Percentiles rank a stretch among this genome's conserved stretches.
These are phyloP conservation scores for Mortierella claussenii DNA, from an alignment of 192 early-diverging fungal species.

Conservation along the genomic window DNA sequence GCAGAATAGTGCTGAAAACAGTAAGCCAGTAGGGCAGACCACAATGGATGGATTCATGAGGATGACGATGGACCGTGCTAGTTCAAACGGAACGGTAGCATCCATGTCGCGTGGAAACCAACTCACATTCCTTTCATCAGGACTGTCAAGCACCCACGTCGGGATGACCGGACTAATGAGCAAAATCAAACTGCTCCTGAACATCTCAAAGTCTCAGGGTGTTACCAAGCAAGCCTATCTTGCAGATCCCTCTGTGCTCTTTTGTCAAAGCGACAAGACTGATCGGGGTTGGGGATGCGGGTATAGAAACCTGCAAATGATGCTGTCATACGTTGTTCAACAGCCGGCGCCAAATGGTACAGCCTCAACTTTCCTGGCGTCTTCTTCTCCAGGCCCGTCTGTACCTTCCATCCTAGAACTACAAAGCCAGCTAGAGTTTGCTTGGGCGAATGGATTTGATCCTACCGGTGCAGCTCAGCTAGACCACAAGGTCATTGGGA, in stretches of 20 bases:
- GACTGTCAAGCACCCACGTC: neutral
- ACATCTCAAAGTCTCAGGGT: constrained; percentile 14
- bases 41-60: constrained; percentile 45
- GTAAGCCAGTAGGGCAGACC: constrained; percentile 25
- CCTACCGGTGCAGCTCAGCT: constrained; percentile 64
- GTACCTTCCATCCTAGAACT: constrained; percentile 29
- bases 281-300: constrained; percentile 79
- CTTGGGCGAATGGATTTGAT: constrained; percentile 63
- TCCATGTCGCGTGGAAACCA: neutral
- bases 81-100: too few species aligned
- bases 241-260: constrained; percentile 23
- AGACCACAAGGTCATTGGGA: constrained; percentile 60
- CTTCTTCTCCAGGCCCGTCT: neutral
- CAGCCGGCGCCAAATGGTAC: constrained; percentile 6
- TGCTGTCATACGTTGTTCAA: constrained; percentile 60
- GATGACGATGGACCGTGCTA: too few species aligned
- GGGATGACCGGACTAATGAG: constrained; percentile 10
- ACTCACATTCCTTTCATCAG: constrained; percentile 7
- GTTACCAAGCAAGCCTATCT: constrained; percentile 36
- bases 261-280: constrained; percentile 28
- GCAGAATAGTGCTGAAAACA: neutral
- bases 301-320: constrained; percentile 77
- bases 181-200: constrained; percentile 16
- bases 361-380: neutral
- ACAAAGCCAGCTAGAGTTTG: constrained; percentile 36